These are phyloP conservation scores for Talaromyces wortmannii DNA, from an alignment of 495 filamentous ascomycete genomes.

Conservation along the genomic window DNA sequence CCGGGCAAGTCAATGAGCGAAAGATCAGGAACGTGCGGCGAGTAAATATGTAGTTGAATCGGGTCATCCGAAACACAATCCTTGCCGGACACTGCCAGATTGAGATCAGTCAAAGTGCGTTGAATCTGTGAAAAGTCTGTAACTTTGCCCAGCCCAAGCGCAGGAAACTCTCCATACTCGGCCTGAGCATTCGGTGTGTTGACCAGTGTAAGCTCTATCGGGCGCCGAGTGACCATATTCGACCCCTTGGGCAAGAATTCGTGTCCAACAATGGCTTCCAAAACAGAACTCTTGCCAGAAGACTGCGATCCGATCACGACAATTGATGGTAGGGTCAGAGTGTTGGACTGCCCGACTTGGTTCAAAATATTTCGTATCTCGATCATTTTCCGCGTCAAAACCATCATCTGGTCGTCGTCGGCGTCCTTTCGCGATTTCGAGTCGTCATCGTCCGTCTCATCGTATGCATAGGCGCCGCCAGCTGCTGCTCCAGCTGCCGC, in stretches of 20 bases:
- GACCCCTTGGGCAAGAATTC: constrained; percentile 96
- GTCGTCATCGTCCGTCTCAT: constrained; percentile 66
- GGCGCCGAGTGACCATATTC: constrained; percentile 96
- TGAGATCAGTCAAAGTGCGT: constrained; percentile 88
- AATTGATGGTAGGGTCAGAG: constrained; percentile 85
- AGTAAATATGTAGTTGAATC: constrained; percentile 92
- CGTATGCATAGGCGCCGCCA: constrained; percentile 72
- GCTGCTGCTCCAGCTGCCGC: constrained; percentile 49
- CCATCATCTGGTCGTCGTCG: constrained; percentile 98
- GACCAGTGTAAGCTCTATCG: constrained; percentile 93
- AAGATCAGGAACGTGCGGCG: constrained; percentile 89
- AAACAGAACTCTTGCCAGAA: constrained; percentile 94
- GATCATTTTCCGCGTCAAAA: constrained; percentile 98
- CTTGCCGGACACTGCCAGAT: constrained; percentile 80
- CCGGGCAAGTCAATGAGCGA: constrained; percentile 95
- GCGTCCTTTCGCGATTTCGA: constrained; percentile 56
- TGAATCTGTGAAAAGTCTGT: constrained; percentile 92
- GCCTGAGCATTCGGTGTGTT: constrained; percentile 87
- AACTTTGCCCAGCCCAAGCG: constrained; percentile 82
- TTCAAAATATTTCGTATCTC: constrained; percentile 91
- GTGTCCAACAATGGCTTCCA: constrained; percentile 96
- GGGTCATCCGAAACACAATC: constrained; percentile 95
- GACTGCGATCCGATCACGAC: constrained; percentile 98
- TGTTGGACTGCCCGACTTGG: constrained; percentile 81
- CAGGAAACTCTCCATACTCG: constrained; percentile 96